Evolutionary conservation across 148 eudicot species (phyloP).

Genomic region (Rheum nobile): DNA sequence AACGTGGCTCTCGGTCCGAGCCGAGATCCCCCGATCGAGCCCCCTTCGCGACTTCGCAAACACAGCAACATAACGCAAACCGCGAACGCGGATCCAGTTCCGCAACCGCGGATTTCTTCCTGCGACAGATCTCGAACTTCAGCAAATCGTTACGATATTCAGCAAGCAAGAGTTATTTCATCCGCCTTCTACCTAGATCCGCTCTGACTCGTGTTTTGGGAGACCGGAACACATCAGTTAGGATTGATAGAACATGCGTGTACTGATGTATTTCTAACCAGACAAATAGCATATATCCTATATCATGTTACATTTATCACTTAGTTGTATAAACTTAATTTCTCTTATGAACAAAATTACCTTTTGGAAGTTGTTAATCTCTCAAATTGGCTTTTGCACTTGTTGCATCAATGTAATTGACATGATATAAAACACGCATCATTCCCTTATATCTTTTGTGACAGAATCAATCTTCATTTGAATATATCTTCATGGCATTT

Average conservation of each 20-base stretch:
- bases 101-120: too few relatives aligned
- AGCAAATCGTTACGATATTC: too few relatives aligned
- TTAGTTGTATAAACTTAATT: background rate
- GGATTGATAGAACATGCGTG: conserved; percentile 3
- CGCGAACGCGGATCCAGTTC: too few relatives aligned
- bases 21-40: too few relatives aligned
- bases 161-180: too few relatives aligned
- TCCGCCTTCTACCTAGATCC: too few relatives aligned
- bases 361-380: background rate
- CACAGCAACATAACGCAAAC: too few relatives aligned
- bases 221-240: too few relatives aligned
- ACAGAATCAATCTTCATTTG: background rate
- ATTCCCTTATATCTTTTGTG: background rate
- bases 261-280: background rate
- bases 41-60: too few relatives aligned
- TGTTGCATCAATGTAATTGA: background rate
- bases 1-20: too few relatives aligned
- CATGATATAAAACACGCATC: background rate
- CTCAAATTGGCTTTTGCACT: background rate
- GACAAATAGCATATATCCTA: background rate
- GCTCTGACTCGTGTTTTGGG: too few relatives aligned
- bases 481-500: background rate
- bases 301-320: background rate
- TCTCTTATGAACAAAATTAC: background rate
- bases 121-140: too few relatives aligned